Evolutionary conservation across 352 stramenopile genomes (phyloP), one percentile per base, ranked within the genome.

Genomic region (Pythium myriotylum): DNA sequence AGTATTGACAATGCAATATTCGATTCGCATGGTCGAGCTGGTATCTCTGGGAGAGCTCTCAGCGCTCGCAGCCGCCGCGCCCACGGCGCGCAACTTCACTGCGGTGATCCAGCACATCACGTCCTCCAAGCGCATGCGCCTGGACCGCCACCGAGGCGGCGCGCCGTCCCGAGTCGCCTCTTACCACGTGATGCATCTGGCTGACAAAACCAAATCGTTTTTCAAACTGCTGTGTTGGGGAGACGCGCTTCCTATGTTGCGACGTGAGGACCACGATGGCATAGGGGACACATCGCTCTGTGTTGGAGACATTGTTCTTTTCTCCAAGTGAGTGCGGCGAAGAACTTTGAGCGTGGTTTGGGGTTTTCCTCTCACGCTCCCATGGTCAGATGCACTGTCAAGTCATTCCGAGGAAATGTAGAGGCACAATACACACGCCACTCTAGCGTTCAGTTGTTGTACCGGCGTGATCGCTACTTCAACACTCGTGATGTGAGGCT

Each of bases 151-250:
- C 24, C 20, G 42, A 17, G 19, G 22, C 20, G 17, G 20, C 22
- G 41, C n/a, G 19, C 24, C 47, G 52, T 65, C 68, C 37, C 52
- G 72, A n/a, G 70, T 84, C 49, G 54, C 68, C 43, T 27, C 50
- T 19, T 82, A 72, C 41, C 68, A 85, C 52, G 70, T 84, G 40
- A 48, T 89, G 53, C 69, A 78, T 13, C 51, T 87, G 46, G 76
- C 77, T 1, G 77, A 86, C 48, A 48, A 70, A 32, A 77, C 60
- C 51, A 58, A 59, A 43, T 69, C 72, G 66, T 86, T 77, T 61
- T 88, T 85, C 53, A 79, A 82, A 54, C 48, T 85, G 33, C 76
- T 67, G 19, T 84, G 76, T 50, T 87, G 68, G 77, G 77, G 79
- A 26, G 63, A 82, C n/a, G 45, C 56, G 35, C 68, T 71, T 35